These are phyloP conservation scores for Kodamaea fukazawae DNA, from an alignment of 805 yeast species.

Conservation along the genomic window DNA sequence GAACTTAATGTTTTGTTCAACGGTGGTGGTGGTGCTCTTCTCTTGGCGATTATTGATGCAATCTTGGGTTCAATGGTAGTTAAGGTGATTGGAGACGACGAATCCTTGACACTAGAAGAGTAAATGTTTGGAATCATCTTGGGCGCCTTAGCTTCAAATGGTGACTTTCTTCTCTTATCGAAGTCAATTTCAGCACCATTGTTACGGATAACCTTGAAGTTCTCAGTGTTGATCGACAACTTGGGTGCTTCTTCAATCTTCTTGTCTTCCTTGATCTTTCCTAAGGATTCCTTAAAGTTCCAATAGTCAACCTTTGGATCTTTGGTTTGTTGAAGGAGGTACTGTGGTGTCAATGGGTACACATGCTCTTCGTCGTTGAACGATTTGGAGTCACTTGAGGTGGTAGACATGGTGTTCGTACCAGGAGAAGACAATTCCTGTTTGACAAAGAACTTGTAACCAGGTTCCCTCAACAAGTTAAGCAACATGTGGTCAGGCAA, in stretches of 20 bases:
- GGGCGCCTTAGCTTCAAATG: slow-evolving; percentile 52
- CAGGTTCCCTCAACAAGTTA: slow-evolving; percentile 26
- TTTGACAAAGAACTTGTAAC: slow-evolving; percentile 33
- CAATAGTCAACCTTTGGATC: slow-evolving; percentile 50
- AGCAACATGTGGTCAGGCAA: slow-evolving; percentile 50
- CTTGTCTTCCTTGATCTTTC: slow-evolving; percentile 7
- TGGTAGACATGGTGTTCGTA: slow-evolving; percentile 39
- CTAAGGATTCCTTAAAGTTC: slow-evolving; percentile 48
- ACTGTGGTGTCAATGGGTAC: slow-evolving; percentile 70
- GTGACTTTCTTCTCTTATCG: slow-evolving; percentile 74
- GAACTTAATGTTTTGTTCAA: slow-evolving; percentile 15
- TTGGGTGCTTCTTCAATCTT: slow-evolving; percentile 12
- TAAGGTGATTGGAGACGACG: slow-evolving; percentile 35
- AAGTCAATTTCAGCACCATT: slow-evolving; percentile 76
- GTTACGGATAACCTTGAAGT: slow-evolving; percentile 67
- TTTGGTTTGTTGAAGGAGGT: slow-evolving; percentile 46
- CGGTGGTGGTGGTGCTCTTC: slow-evolving; percentile 76
- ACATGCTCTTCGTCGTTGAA: slow-evolving; percentile 37
- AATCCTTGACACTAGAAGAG: slow-evolving; percentile 33
- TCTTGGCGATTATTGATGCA: slow-evolving; percentile 52
- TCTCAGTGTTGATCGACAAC: slow-evolving; percentile 19
- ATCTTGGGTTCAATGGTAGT: slow-evolving; percentile 23
- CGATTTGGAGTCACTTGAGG: slow-evolving; percentile 56
- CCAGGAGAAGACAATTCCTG: slow-evolving; percentile 34
- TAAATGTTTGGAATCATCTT: slow-evolving; percentile 32